A percentile compares a stretch with the other conserved stretches of the same genome.
These are phyloP conservation scores for Mrakia blollopis DNA, from an alignment of 768 basidiomycete genomes.

Conservation along the genomic window DNA sequence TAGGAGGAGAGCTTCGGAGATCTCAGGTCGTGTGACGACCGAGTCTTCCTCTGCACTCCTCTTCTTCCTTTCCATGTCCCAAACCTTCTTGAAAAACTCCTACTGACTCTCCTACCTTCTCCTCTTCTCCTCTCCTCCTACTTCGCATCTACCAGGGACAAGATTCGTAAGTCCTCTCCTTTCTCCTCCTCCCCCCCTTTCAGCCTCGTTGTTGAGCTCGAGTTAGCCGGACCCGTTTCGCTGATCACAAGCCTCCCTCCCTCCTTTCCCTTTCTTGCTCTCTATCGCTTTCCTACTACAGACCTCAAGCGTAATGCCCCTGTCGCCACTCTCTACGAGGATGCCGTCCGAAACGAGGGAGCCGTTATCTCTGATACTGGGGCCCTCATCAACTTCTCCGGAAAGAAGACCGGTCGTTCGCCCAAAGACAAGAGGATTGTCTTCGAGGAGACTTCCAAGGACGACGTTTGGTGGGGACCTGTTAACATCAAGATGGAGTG, in stretches of 20 bases:
- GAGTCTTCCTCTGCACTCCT: not conserved
- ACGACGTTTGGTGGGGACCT: slow-evolving; percentile 98
- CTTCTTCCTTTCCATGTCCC: not conserved
- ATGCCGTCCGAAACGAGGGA: slow-evolving; percentile 96
- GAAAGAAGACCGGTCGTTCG: slow-evolving; percentile 95
- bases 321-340: slow-evolving; percentile 82
- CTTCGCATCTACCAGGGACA: slow-evolving; percentile 20
- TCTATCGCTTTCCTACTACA: not conserved
- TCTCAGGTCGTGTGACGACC: no score
- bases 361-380: slow-evolving; percentile 95
- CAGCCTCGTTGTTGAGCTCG: not conserved
- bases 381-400: slow-evolving; percentile 98
- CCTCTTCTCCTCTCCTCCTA: not conserved
- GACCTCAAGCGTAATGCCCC: slow-evolving; percentile 58
- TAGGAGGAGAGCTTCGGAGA: not conserved
- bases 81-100: not conserved
- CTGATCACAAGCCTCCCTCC: not conserved
- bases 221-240: not conserved
- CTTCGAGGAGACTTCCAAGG: slow-evolving; percentile 91
- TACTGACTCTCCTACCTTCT: not conserved
- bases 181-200: not conserved
- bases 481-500: slow-evolving; percentile 98
- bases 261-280: not conserved
- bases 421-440: slow-evolving; percentile 99
- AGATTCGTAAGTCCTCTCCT: slow-evolving; percentile 27